These are phyloP conservation scores for Jacaranda copaia DNA, from an alignment of 257 asterid species.

Conservation along the genomic window DNA sequence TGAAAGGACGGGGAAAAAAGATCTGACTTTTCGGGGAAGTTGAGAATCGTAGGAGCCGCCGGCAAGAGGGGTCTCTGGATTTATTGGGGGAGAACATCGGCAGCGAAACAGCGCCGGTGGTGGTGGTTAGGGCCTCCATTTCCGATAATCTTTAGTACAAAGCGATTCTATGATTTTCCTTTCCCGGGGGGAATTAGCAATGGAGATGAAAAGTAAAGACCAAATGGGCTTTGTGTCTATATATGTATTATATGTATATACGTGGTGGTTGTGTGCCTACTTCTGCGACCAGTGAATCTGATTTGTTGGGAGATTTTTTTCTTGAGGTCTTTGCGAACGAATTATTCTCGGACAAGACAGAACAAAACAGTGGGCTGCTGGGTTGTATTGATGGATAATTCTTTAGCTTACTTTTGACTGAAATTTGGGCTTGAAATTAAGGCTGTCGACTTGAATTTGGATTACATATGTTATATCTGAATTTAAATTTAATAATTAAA, in stretches of 20 bases:
- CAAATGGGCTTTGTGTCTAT: neutral
- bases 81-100: constrained; percentile 57
- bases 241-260: neutral
- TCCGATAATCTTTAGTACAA: constrained; percentile 23
- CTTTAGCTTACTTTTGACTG: neutral
- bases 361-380: neutral
- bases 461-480: no score
- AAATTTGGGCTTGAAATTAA: neutral
- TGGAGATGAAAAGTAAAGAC: neutral
- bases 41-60: constrained; percentile 64
- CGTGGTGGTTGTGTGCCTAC: constrained; percentile 12
- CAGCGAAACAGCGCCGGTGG: constrained; percentile 52
- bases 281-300: constrained; percentile 26
- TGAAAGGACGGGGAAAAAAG: neutral
- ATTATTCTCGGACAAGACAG: neutral
- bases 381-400: neutral
- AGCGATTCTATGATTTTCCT: neutral
- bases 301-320: constrained; percentile 21
- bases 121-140: constrained; percentile 71
- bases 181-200: neutral
- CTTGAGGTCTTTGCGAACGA: neutral
- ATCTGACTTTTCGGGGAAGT: constrained; percentile 63
- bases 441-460: no score
- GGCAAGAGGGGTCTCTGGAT: constrained; percentile 48
- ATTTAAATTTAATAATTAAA: no score